Evolutionary conservation across 2,329 filamentous ascomycete species (phyloP).

Genomic region (Ophiostoma piceae): DNA sequence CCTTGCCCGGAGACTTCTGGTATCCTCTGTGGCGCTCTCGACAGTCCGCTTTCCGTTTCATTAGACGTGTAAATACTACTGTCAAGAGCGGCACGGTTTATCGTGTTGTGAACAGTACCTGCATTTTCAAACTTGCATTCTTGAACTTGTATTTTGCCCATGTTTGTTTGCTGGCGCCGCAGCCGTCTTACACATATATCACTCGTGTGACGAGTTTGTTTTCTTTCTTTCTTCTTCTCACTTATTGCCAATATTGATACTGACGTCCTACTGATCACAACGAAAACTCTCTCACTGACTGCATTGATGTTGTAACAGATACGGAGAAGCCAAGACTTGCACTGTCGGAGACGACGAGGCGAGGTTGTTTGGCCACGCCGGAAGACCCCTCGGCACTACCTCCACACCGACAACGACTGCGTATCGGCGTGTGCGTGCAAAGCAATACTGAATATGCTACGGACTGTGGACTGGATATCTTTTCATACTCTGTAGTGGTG

Average conservation of each 20-base stretch:
- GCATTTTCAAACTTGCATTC: too few species aligned
- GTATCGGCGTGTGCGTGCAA: not conserved
- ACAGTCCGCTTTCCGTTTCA: not conserved
- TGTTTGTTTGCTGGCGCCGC: too few species aligned
- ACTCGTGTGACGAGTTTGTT: not conserved
- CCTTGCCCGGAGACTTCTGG: not conserved
- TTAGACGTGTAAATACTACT: slow-evolving; percentile 2
- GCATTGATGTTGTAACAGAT: not conserved
- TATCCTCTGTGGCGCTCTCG: not conserved
- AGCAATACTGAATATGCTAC: not conserved
- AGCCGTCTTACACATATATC: too few species aligned
- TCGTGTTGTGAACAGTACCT: not conserved
- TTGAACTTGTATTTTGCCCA: too few species aligned
- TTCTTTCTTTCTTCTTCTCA: not conserved
- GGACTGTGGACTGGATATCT: not conserved
- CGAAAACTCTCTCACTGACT: not conserved
- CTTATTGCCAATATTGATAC: not conserved
- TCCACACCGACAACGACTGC: not conserved
- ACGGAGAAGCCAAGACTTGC: not conserved
- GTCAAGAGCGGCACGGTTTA: not conserved
- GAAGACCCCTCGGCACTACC: not conserved
- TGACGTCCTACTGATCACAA: not conserved
- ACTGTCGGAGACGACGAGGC: not conserved
- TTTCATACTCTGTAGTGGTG: too few species aligned
- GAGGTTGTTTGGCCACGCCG: not conserved